Percentiles rank a stretch among this genome's conserved stretches.
These are phyloP conservation scores for Chrysanthemum makinoi DNA, from an alignment of 129 eudicot species.

Conservation along the genomic window DNA sequence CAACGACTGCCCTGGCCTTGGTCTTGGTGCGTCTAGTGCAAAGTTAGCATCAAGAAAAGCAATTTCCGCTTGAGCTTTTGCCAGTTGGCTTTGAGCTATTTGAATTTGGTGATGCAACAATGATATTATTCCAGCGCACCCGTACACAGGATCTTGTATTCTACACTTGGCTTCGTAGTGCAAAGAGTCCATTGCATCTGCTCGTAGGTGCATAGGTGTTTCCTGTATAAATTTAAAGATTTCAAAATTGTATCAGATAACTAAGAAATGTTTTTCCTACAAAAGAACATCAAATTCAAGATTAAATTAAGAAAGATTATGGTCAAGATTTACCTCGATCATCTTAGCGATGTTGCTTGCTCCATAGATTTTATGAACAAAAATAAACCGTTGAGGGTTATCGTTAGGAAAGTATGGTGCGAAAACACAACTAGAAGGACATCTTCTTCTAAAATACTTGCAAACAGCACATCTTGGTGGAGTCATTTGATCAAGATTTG, in stretches of 20 bases:
- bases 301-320: background rate
- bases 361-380: conserved; percentile 50
- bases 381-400: conserved; percentile 37
- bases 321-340: conserved; percentile 43
- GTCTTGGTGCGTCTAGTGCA: background rate
- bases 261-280: no score
- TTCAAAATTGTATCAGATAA: background rate
- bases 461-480: conserved; percentile 45
- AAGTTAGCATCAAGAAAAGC: conserved; percentile 33
- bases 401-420: conserved; percentile 45
- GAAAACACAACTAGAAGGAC: conserved; percentile 45
- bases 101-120: conserved; percentile 34
- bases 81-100: conserved; percentile 37
- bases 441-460: conserved; percentile 45
- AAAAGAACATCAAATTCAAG: background rate
- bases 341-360: conserved; percentile 47
- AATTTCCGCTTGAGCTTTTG: conserved; percentile 34
- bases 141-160: conserved; percentile 50
- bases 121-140: conserved; percentile 46
- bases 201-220: conserved; percentile 32
- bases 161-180: conserved; percentile 46
- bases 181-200: conserved; percentile 35
- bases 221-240: conserved; percentile 16
- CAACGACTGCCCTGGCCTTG: background rate
- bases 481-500: conserved; percentile 9